A percentile compares a stretch with the other conserved stretches of the same genome.
phyloP scores from a whole-genome alignment of 768 basidiomycete genomes.

The Mycena maculata region DNA sequence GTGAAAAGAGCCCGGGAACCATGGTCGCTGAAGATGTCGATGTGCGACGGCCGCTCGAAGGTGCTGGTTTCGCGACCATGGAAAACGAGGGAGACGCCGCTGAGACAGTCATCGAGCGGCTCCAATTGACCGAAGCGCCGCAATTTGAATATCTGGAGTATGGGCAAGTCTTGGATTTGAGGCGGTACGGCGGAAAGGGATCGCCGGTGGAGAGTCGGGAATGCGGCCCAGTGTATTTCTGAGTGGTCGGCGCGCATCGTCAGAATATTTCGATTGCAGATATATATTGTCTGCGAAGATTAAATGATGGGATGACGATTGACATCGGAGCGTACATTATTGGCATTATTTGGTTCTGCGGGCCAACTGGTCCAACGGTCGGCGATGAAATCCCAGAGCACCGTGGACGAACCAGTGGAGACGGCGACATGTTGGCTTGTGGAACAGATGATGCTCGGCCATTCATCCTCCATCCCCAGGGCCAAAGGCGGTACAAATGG shows the following conservation, averaged over 20 bases:
- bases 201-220: slow-evolving; percentile 22
- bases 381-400: slow-evolving; percentile 29
- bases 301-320: neutral
- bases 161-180: neutral
- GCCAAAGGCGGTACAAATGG: slow-evolving; percentile 9
- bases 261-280: slow-evolving; percentile 25
- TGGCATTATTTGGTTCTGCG: neutral
- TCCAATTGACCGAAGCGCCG: neutral
- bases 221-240: neutral
- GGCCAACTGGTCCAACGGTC: slow-evolving; percentile 28
- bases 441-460: neutral
- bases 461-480: neutral
- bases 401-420: neutral
- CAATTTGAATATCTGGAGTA: neutral
- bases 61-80: slow-evolving; percentile 25
- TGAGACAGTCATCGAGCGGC: slow-evolving; percentile 2
- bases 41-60: slow-evolving; percentile 3
- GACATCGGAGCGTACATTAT: slow-evolving; percentile 11
- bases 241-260: slow-evolving; percentile 10
- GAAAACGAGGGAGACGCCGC: slow-evolving; percentile 29
- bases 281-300: slow-evolving; percentile 18
- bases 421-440: slow-evolving; percentile 20
- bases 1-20: neutral
- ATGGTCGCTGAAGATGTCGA: slow-evolving; percentile 20
- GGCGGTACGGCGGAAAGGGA: neutral